These are phyloP conservation scores for Penicillium sp. DNA, from an alignment of 2,329 filamentous ascomycete genomes.

Conservation along the genomic window DNA sequence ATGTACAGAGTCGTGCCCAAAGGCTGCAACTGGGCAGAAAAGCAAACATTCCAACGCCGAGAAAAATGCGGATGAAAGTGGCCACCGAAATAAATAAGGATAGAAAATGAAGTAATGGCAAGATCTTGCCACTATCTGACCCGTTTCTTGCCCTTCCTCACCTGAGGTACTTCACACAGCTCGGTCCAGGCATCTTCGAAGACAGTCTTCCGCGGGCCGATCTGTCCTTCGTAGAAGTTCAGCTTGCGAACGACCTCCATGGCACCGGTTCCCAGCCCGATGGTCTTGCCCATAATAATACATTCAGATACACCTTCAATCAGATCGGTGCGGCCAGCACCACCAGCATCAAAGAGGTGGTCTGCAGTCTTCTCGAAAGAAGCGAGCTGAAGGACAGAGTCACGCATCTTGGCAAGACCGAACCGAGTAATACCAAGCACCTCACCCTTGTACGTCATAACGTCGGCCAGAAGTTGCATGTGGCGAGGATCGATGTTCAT, in stretches of 20 bases:
- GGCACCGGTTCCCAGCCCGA: slow-evolving; percentile 84
- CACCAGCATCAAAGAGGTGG: slow-evolving; percentile 92
- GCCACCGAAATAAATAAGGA: background rate
- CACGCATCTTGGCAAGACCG: slow-evolving; percentile 92
- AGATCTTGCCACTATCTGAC: slow-evolving; percentile 13
- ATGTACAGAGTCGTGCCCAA: slow-evolving; percentile 21
- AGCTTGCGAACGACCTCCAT: slow-evolving; percentile 84
- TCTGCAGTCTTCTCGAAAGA: slow-evolving; percentile 98
- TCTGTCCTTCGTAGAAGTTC: slow-evolving; percentile 62
- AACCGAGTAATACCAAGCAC: slow-evolving; percentile 96
- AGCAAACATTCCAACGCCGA: slow-evolving; percentile 19
- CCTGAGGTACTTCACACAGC: slow-evolving; percentile 22
- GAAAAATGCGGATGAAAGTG: slow-evolving; percentile 19
- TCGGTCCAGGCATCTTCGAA: slow-evolving; percentile 65
- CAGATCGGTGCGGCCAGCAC: slow-evolving; percentile 83
- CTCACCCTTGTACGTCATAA: slow-evolving; percentile 99
- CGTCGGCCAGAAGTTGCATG: slow-evolving; percentile 94
- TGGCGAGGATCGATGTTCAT: slow-evolving; percentile 97
- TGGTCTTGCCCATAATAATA: slow-evolving; percentile 97
- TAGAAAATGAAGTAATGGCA: background rate
- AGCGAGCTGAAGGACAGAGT: slow-evolving; percentile 88
- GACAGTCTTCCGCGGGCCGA: slow-evolving; percentile 57
- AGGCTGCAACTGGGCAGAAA: slow-evolving; percentile 5
- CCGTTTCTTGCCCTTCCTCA: slow-evolving; percentile 16
- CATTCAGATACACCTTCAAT: slow-evolving; percentile 95